Percentiles rank a stretch among this genome's conserved stretches.
These are phyloP conservation scores for Cercospora janseana DNA, from an alignment of 2,329 filamentous ascomycete species.

Conservation along the genomic window DNA sequence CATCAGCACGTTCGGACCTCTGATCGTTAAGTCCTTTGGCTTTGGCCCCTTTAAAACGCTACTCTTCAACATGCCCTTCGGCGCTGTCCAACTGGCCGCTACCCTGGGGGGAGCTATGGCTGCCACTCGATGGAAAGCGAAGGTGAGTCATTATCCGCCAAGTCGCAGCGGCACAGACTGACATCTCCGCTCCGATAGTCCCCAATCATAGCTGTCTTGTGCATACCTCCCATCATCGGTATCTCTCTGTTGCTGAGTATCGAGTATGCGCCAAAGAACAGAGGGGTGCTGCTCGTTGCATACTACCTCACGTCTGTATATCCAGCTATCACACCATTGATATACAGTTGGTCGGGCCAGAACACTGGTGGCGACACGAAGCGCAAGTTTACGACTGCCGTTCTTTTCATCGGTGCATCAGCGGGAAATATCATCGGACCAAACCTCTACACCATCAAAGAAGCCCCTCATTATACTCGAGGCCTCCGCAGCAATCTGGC, in stretches of 20 bases:
- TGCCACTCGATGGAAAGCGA: slow-evolving; percentile 55
- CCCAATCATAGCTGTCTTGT: slow-evolving; percentile 54
- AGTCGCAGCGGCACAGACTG: no score
- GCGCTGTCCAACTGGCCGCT: slow-evolving; percentile 58
- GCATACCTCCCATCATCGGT: slow-evolving; percentile 57
- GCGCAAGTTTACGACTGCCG: slow-evolving; percentile 63
- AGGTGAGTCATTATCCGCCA: no score
- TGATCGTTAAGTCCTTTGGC: slow-evolving; percentile 59
- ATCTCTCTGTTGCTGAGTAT: slow-evolving; percentile 55
- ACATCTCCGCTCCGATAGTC: no score
- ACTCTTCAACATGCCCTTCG: slow-evolving; percentile 61
- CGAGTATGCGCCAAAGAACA: slow-evolving; percentile 47
- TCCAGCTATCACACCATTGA: slow-evolving; percentile 59
- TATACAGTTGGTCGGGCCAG: slow-evolving; percentile 61
- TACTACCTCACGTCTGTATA: slow-evolving; percentile 63
- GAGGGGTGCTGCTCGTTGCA: slow-evolving; percentile 54
- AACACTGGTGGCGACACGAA: slow-evolving; percentile 70
- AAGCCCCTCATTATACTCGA: slow-evolving; percentile 57
- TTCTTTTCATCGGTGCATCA: slow-evolving; percentile 64
- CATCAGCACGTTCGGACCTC: slow-evolving; percentile 58
- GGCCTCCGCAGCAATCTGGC: slow-evolving; percentile 61
- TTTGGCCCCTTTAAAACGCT: slow-evolving; percentile 57
- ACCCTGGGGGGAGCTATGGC: slow-evolving; percentile 59
- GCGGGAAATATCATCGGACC: slow-evolving; percentile 67
- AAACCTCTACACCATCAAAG: slow-evolving; percentile 60